These are phyloP conservation scores for Vickermania ingenoplastis DNA, from an alignment of 208 protist genomes.

Conservation along the genomic window DNA sequence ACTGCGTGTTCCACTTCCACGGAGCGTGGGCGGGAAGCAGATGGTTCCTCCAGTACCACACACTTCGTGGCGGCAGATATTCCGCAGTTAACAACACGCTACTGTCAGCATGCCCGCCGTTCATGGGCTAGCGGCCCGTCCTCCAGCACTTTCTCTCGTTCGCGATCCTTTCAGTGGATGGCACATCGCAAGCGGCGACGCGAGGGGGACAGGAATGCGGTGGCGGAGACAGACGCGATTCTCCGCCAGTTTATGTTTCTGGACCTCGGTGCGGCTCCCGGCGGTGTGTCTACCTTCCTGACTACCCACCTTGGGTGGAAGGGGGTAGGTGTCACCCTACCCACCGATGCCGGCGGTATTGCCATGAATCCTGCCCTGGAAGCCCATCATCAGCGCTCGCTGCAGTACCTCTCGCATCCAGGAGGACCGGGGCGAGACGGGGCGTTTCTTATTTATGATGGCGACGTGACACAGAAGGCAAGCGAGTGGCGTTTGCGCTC, in stretches of 20 bases:
- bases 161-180: slow-evolving; percentile 4
- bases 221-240: too few relatives aligned
- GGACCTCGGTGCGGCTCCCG: slow-evolving; percentile 63
- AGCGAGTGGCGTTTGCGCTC: too few relatives aligned
- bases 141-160: too few relatives aligned
- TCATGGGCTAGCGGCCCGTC: slow-evolving; percentile 14
- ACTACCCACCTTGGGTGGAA: slow-evolving; percentile 39
- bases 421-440: too few relatives aligned
- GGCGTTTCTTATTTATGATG: too few relatives aligned
- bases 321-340: slow-evolving; percentile 62
- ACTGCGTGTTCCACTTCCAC: not conserved
- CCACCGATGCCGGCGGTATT: slow-evolving; percentile 38
- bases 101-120: slow-evolving; percentile 39
- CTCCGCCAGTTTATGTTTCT: too few relatives aligned
- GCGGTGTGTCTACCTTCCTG: slow-evolving; percentile 63
- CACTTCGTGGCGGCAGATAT: slow-evolving; percentile 41
- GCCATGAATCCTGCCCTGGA: slow-evolving; percentile 26
- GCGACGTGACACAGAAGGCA: too few relatives aligned
- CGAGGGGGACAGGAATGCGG: not conserved
- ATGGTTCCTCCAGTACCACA: too few relatives aligned
- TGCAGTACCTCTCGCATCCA: too few relatives aligned
- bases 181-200: not conserved
- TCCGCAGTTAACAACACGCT: slow-evolving; percentile 28
- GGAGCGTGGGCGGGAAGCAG: not conserved
- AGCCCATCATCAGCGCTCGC: not conserved